Evolutionary conservation across 2,329 filamentous ascomycete genomes (phyloP).

Genomic region (Rhinocladiella similis): DNA sequence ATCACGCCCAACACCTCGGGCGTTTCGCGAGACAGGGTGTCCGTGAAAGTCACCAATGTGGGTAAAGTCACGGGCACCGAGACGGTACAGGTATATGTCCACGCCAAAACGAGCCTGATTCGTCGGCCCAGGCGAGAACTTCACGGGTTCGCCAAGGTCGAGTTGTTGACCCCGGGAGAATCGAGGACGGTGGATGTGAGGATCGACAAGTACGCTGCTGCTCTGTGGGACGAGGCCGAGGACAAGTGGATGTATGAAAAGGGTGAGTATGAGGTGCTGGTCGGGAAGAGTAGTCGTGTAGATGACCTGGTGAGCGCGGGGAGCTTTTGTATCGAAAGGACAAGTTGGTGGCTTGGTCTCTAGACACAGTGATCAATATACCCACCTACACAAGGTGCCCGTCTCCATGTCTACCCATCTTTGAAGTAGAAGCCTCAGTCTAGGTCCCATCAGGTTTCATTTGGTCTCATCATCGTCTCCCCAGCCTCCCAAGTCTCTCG

Average conservation of each 20-base stretch:
- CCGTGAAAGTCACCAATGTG: conserved; percentile 7
- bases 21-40: conserved; percentile 39
- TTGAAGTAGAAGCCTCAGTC: too few relatives aligned
- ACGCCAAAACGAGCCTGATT: not conserved
- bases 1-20: conserved; percentile 42
- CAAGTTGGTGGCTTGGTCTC: too few relatives aligned
- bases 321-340: too few relatives aligned
- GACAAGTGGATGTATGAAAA: conserved; percentile 42
- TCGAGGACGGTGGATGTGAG: conserved; percentile 34
- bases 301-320: too few relatives aligned
- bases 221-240: conserved; percentile 45
- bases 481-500: conserved; percentile 28
- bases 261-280: conserved; percentile 24
- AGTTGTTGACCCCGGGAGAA: conserved; percentile 31
- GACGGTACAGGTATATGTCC: conserved; percentile 15
- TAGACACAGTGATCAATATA: too few relatives aligned
- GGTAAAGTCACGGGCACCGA: conserved; percentile 9
- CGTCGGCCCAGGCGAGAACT: conserved; percentile 45
- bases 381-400: too few relatives aligned
- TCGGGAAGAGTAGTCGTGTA: not conserved
- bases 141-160: conserved; percentile 45
- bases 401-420: too few relatives aligned
- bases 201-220: conserved; percentile 39
- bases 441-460: too few relatives aligned
- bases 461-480: conserved; percentile 24